Base-by-base conservation (phyloP, 2,329 filamentous ascomycete species). In the Chaetomium sp. region DNA sequence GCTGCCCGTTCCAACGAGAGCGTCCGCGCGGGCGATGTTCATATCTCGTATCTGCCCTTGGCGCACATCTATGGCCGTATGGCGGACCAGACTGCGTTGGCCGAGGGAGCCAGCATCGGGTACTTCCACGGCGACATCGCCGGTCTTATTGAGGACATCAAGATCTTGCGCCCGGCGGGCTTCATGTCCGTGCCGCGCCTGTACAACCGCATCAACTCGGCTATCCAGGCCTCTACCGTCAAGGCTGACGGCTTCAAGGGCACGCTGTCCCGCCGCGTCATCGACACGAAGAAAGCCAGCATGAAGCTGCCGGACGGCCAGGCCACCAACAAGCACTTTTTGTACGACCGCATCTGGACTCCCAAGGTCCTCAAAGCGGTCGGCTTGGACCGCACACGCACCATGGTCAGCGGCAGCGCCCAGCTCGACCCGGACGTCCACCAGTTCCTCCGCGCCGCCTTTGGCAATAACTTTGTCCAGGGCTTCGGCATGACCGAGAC, bases 401-500 rank as follows among this genome's bases (percentile, higher is more conserved):
- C 79, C 61, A 88, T 96, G 85, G 80, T 95, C 54, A 91, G 87
- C 56, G 94, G 94, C 49, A 94, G 89, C 56, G 92, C 94, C 10
- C 92, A 92, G 58, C 81, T 99, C 43, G 92, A 97, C 65, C 90
- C 91, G 0, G 82, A 84, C 33, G 82, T 97, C 37, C 91, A 97
- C 61, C 81, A 89, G 66, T 96, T 97, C 75, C 81, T 97, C 49
- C 87, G 91, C 45, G 84, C 91, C 41, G 87, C 88, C 35, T 89
- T 95, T 61, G 87, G 81, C 57, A 88, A 86, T 71, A 78, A 84
- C 66, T 88, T 97, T 66, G 71, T 82, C 36, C 92, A 97, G 73
- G 94, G 92, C 35, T 99, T 92, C 70, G 94, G 94, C 49, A 78
- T 99, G 70, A 99, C 94, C 1, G 94, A 99, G 74, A 88, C 91